phyloP scores from a whole-genome alignment of 129 eudicot species.

The Tagetes erecta region DNA sequence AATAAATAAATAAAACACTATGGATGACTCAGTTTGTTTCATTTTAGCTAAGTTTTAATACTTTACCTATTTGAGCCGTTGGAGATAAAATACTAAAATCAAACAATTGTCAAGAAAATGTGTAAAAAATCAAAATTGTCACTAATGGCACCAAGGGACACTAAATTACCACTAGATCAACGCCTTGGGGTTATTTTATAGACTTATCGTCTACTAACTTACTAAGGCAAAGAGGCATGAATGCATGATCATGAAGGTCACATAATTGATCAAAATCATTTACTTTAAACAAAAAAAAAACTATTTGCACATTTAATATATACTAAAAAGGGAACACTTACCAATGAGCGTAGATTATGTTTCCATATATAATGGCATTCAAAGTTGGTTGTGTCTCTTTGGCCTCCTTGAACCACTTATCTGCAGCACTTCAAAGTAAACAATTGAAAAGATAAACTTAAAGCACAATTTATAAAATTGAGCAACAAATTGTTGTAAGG shows the following conservation, averaged over 20 bases:
- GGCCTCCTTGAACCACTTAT: constrained; percentile 86
- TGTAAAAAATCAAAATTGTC: not conserved
- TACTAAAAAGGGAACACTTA: constrained; percentile 28
- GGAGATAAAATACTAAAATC: not conserved
- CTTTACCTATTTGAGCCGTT: not conserved
- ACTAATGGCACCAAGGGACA: not conserved
- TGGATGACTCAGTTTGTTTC: not conserved
- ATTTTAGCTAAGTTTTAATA: not conserved
- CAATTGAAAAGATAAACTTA: constrained; percentile 31
- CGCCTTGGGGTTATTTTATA: not conserved
- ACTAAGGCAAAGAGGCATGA: not conserved
- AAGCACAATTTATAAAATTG: not conserved
- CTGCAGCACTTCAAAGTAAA: constrained; percentile 75
- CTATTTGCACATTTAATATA: not conserved
- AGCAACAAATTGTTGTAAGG: not conserved
- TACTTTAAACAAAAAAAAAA: constrained; percentile 9
- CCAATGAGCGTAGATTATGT: constrained; percentile 89
- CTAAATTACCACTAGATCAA: not conserved
- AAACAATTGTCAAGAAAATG: not conserved
- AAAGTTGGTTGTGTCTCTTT: constrained; percentile 62
- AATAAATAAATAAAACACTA: not conserved
- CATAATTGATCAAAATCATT: not conserved
- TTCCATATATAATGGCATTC: constrained; percentile 83
- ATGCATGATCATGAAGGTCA: constrained; percentile 9
- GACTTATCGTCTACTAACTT: not conserved